Evolutionary conservation across 225 moss, liverwort and hornwort genomes (phyloP), one percentile per base, ranked within the genome.

Genomic region (Rhytidiadelphus loreus): DNA sequence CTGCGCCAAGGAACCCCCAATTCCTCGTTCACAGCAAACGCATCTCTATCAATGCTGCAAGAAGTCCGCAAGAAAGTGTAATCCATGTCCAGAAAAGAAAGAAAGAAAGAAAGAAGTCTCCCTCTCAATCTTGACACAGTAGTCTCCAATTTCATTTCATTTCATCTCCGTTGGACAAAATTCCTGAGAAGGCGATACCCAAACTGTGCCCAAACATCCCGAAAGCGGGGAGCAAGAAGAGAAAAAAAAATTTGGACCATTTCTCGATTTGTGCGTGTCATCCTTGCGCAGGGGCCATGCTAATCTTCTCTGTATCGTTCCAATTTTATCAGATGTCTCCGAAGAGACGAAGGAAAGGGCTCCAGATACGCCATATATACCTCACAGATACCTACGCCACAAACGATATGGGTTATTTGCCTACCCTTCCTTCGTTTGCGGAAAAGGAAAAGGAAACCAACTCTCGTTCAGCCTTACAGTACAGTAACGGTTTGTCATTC

Each of bases 221-320:
- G 17, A 2, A 1, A 43, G 28, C 6, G 44, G 11, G 6, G 29
- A 46, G 44, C 29, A 44, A 17, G 28, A 5, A 6, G 9, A 43
- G 17, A 16, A 11, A 28, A 59, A 59, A 93, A 93, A 95, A 93
- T 90, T 94, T 93, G 94, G 93, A 97, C 95, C 93, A 95, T 95
- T 95, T 95, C 95, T 95, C 93, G 92, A 93, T 93, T 96, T 92
- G 93, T 96, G 95, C 74, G 48, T 48, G 74, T 74, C 74, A 74
- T 74, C 74, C 74, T 74, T 74, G 92, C 92, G 92, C 92, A 96
- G 95, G 95, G 95, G 94, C 96, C 95, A 95, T 95, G 95, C 96
- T 95, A 95, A 93, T 95, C 95, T 96, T 96, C 96, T 97, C 93
- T 93, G 93, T 95, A 74, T 32, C 74, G 74, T 74, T 74, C 74